Conservation (phyloP, 1,284 basidiomycete genomes). For the Moesziomyces parantarcticus region DNA sequence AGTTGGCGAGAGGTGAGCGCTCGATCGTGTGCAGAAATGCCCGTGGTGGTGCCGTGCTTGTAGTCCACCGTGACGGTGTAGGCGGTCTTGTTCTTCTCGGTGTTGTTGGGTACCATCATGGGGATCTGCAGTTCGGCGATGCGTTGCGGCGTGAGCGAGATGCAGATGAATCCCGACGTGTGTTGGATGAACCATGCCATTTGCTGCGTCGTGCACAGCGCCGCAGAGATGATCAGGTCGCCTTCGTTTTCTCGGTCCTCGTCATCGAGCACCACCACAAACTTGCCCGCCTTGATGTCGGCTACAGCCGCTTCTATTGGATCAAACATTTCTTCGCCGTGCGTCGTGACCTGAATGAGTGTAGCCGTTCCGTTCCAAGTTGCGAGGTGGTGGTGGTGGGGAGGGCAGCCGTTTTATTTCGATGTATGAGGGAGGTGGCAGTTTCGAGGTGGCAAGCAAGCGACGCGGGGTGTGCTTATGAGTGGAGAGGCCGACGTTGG, state of each 20-base stretch:
- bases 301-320: constrained; percentile 54
- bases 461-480: no score
- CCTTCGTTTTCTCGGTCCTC: constrained; percentile 68
- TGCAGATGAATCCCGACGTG: constrained; percentile 87
- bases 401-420: no score
- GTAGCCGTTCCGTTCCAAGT: no score
- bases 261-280: constrained; percentile 66
- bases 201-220: constrained; percentile 82
- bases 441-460: no score
- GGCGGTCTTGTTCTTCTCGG: constrained; percentile 91
- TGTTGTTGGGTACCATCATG: constrained; percentile 91
- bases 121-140: constrained; percentile 86
- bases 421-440: no score
- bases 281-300: constrained; percentile 55
- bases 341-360: no score
- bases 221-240: constrained; percentile 63
- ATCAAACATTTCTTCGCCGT: constrained; percentile 59
- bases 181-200: constrained; percentile 99
- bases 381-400: no score
- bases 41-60: constrained; percentile 90
- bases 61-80: constrained; percentile 98
- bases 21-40: constrained; percentile 96
- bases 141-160: constrained; percentile 81
- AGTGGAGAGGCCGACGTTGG: no score
- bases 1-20: constrained; percentile 86